Percentiles rank a stretch among this genome's conserved stretches.
These are phyloP conservation scores for Eremochloa ophiuroides DNA, from an alignment of 176 grass and related monocot genomes.

Conservation along the genomic window DNA sequence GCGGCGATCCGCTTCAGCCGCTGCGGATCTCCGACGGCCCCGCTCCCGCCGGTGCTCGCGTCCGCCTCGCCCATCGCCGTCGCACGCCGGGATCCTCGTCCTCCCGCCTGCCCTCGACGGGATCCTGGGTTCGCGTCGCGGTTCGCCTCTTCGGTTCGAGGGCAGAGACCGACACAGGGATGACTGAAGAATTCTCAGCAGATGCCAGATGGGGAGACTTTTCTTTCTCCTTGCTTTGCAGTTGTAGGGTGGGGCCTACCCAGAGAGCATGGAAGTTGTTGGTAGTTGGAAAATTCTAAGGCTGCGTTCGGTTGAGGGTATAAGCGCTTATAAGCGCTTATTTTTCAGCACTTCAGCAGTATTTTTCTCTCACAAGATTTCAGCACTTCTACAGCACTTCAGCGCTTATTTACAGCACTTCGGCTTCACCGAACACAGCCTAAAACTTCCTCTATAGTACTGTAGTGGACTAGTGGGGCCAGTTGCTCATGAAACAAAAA, in stretches of 20 bases:
- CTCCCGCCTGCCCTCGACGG: neutral
- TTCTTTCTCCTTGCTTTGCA: neutral
- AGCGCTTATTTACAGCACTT: too few relatives aligned
- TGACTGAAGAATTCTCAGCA: conserved; percentile 6
- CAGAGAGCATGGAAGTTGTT: neutral
- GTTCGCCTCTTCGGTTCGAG: neutral
- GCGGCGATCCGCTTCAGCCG: conserved; percentile 66
- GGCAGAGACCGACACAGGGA: neutral
- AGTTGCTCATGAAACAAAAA: too few relatives aligned
- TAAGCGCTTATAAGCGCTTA: too few relatives aligned
- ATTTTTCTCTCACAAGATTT: too few relatives aligned
- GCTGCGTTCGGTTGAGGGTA: too few relatives aligned
- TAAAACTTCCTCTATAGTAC: too few relatives aligned
- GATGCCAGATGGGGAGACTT: neutral
- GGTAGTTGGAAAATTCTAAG: conserved; percentile 25
- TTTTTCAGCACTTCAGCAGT: too few relatives aligned
- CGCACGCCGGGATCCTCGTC: neutral
- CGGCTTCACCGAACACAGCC: too few relatives aligned
- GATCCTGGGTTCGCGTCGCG: neutral
- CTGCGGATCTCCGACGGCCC: conserved; percentile 55
- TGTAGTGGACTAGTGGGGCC: too few relatives aligned
- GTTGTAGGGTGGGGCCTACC: neutral
- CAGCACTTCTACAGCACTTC: too few relatives aligned
- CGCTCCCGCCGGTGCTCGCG: conserved; percentile 23
- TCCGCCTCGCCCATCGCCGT: conserved; percentile 42